These are phyloP conservation scores for Ustilago shanxiensis DNA, from an alignment of 1,284 basidiomycete genomes.

Conservation along the genomic window DNA sequence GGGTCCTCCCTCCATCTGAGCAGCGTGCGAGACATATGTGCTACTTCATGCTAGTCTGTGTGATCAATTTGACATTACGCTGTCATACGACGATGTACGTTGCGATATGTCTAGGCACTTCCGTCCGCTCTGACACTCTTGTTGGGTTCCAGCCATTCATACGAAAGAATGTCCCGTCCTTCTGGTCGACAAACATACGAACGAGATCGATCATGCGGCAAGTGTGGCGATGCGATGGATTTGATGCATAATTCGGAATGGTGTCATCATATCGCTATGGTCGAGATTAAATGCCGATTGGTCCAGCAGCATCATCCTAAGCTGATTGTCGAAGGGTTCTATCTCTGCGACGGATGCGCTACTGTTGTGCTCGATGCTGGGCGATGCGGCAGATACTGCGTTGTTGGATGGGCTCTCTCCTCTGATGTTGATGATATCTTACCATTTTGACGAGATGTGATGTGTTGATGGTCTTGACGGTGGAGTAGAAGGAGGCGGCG, in stretches of 20 bases:
- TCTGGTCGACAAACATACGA: neutral
- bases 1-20: neutral
- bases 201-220: neutral
- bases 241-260: neutral
- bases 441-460: slow-evolving; percentile 55
- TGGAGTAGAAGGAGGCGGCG: slow-evolving; percentile 39
- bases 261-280: neutral
- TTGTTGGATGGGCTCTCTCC: slow-evolving; percentile 14
- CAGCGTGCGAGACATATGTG: neutral
- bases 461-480: slow-evolving; percentile 57
- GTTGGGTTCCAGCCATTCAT: neutral
- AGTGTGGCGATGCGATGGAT: neutral
- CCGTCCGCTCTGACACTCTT: neutral
- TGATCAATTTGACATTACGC: too few species aligned
- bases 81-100: neutral
- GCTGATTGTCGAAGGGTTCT: neutral
- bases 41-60: too few species aligned
- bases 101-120: neutral
- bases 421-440: slow-evolving; percentile 42
- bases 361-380: neutral
- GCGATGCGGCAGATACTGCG: slow-evolving; percentile 24
- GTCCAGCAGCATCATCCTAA: neutral
- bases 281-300: neutral
- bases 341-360: neutral
- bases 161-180: too few species aligned